Percentiles rank a stretch among this genome's conserved stretches.
phyloP scores from a whole-genome alignment of 2,329 filamentous ascomycete species.

The Zymoseptoria brevis region DNA sequence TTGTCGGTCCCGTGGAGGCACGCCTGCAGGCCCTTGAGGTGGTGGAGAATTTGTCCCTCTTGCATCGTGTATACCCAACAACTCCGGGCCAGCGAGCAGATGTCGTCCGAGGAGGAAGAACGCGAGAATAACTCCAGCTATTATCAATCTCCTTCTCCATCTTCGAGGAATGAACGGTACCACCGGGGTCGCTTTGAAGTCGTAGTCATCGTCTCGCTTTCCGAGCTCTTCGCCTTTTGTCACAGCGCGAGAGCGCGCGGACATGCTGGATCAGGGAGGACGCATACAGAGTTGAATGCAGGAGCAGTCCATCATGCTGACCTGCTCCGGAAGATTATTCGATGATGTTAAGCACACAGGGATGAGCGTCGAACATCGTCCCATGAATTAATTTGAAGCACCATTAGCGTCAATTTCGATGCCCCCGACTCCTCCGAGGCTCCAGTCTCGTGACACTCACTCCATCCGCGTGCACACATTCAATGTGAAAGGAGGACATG shows the following conservation, averaged over 20 bases:
- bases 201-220: constrained; percentile 57
- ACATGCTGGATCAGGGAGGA: constrained; percentile 3
- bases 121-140: neutral
- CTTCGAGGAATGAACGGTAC: constrained; percentile 22
- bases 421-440: neutral
- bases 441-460: neutral
- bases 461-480: neutral
- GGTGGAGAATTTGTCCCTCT: neutral
- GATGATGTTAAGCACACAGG: neutral
- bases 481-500: constrained; percentile 3
- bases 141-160: constrained; percentile 44
- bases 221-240: constrained; percentile 53
- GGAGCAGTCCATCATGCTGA: neutral
- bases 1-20: constrained; percentile 16
- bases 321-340: neutral
- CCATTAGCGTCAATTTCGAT: neutral
- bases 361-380: neutral
- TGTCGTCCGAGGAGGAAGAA: neutral
- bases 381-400: neutral
- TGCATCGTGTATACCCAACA: constrained; percentile 38
- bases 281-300: neutral
- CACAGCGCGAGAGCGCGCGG: constrained; percentile 12
- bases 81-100: constrained; percentile 46
- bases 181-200: constrained; percentile 20
- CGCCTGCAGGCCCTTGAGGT: constrained; percentile 17